Conservation (phyloP, 2,329 filamentous ascomycete genomes). For the Fusarium sambucinum region DNA sequence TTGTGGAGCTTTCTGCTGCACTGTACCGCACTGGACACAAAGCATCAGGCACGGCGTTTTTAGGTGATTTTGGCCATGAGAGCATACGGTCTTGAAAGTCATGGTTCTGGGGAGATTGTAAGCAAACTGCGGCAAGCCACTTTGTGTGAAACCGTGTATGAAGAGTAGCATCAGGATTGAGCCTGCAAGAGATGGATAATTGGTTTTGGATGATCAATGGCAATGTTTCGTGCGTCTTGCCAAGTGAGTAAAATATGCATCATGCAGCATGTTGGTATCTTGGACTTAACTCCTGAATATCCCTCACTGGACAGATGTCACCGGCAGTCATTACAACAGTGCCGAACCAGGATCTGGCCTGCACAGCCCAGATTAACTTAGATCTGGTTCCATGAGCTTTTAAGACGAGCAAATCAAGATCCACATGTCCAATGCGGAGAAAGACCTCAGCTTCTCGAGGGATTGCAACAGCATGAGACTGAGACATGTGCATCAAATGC, state of each 20-base stretch:
- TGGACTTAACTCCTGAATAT: background rate
- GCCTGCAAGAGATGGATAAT: slow-evolving; percentile 19
- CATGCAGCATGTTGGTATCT: background rate
- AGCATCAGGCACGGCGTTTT: slow-evolving; percentile 42
- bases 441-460: background rate
- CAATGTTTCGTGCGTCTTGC: slow-evolving; percentile 11
- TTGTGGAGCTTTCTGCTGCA: slow-evolving; percentile 39
- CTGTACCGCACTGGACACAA: slow-evolving; percentile 26
- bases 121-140: slow-evolving; percentile 20
- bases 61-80: slow-evolving; percentile 14
- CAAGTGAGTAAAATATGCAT: slow-evolving; percentile 11
- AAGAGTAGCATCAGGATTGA: slow-evolving; percentile 18
- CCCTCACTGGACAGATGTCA: slow-evolving; percentile 1
- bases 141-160: slow-evolving; percentile 5
- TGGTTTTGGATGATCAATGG: background rate
- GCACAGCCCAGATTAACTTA: slow-evolving; percentile 17
- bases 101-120: slow-evolving; percentile 25
- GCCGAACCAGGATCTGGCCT: slow-evolving; percentile 23
- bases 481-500: background rate
- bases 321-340: slow-evolving; percentile 19
- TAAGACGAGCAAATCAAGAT: slow-evolving; percentile 7
- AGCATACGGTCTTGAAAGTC: slow-evolving; percentile 4
- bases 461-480: background rate
- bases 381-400: slow-evolving; percentile 7
- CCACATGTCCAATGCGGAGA: slow-evolving; percentile 28